Conservation (phyloP, 2,329 filamentous ascomycete species). For the Alternaria postmessia region DNA sequence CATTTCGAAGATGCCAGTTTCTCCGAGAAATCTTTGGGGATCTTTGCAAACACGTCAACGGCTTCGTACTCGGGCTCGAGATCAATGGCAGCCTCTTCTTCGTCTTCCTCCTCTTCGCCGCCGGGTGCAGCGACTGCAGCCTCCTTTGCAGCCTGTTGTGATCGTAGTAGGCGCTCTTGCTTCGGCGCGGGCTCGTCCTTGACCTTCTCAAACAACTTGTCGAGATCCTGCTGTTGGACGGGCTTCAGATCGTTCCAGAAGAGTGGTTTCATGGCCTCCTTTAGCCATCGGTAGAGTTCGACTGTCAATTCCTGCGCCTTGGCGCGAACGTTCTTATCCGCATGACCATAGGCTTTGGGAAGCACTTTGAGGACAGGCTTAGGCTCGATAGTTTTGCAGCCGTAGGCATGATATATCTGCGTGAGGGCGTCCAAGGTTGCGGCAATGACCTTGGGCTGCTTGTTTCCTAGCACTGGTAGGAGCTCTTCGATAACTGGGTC, state of each 20-base stretch:
- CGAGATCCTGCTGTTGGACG: constrained; percentile 92
- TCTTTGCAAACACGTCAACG: constrained; percentile 82
- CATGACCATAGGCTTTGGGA: constrained; percentile 91
- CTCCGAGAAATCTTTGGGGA: constrained; percentile 84
- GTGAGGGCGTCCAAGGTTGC: constrained; percentile 79
- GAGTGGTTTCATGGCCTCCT: constrained; percentile 97
- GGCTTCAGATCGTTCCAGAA: constrained; percentile 97
- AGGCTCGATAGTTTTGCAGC: constrained; percentile 91
- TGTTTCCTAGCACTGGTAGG: constrained; percentile 81
- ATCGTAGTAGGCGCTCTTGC: constrained; percentile 85
- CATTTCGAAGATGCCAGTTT: constrained; percentile 90
- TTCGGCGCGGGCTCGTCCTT: constrained; percentile 88
- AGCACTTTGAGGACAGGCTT: constrained; percentile 88
- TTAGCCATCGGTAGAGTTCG: constrained; percentile 95
- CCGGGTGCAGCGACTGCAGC: constrained; percentile 69
- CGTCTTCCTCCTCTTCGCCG: constrained; percentile 57
- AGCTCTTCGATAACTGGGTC: constrained; percentile 90
- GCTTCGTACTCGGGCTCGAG: constrained; percentile 72
- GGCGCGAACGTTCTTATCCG: constrained; percentile 96
- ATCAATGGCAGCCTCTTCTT: constrained; percentile 77
- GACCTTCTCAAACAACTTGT: constrained; percentile 91
- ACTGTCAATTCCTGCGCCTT: constrained; percentile 91
- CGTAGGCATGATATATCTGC: constrained; percentile 89
- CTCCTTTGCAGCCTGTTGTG: constrained; percentile 85
- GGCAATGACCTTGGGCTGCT: constrained; percentile 87